Conservation (phyloP, 345 rosid species). For the Corymbia maculata region DNA sequence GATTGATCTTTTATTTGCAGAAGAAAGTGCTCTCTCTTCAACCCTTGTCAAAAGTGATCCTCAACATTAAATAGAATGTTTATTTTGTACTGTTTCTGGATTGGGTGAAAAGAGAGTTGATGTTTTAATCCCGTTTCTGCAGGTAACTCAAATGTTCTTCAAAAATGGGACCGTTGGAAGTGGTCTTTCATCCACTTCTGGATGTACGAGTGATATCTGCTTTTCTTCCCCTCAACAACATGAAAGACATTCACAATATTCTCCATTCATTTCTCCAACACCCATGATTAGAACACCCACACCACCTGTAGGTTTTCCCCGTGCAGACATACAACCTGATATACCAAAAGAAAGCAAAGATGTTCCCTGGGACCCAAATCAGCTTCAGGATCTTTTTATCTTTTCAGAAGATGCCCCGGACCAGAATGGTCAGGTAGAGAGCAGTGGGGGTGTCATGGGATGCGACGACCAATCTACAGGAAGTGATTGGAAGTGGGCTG, state of each 20-base stretch:
- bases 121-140: background rate
- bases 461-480: slow-evolving; percentile 30
- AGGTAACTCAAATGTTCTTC: slow-evolving; percentile 25
- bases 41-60: background rate
- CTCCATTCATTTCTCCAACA: slow-evolving; percentile 30
- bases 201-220: slow-evolving; percentile 16
- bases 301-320: slow-evolving; percentile 12
- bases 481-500: slow-evolving; percentile 62
- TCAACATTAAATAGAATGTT: background rate
- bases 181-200: slow-evolving; percentile 19
- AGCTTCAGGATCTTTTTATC: slow-evolving; percentile 38
- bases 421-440: slow-evolving; percentile 33
- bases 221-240: slow-evolving; percentile 12
- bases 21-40: background rate
- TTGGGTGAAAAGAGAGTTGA: background rate
- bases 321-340: slow-evolving; percentile 23
- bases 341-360: slow-evolving; percentile 31
- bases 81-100: background rate
- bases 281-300: slow-evolving; percentile 12
- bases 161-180: slow-evolving; percentile 15
- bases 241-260: slow-evolving; percentile 20
- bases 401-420: slow-evolving; percentile 29
- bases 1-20: background rate
- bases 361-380: slow-evolving; percentile 41
- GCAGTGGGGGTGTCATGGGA: slow-evolving; percentile 21